These are phyloP conservation scores for Iberis pinnata DNA, from an alignment of 345 rosid species.

Conservation along the genomic window DNA sequence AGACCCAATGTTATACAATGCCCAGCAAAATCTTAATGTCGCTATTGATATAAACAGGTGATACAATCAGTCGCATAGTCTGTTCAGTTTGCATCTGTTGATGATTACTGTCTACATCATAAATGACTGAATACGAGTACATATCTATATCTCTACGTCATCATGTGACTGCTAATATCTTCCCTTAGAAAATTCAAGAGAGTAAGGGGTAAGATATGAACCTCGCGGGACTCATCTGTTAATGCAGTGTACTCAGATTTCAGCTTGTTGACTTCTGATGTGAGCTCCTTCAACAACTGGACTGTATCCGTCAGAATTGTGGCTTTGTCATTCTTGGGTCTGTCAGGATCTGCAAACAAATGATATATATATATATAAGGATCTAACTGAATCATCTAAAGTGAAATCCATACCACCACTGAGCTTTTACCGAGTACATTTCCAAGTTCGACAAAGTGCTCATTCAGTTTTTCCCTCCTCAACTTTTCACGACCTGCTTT, in stretches of 20 bases:
- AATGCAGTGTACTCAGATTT: constrained; percentile 57
- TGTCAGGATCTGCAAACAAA: constrained; percentile 58
- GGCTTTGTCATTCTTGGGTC: constrained; percentile 88
- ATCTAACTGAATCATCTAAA: background rate
- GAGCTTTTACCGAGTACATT: constrained; percentile 52
- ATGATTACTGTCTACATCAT: background rate
- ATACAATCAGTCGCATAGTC: background rate
- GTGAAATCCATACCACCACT: background rate
- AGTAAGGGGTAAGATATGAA: constrained; percentile 19
- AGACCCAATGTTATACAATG: constrained; percentile 8
- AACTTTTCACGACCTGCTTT: constrained; percentile 89
- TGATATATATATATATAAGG: background rate
- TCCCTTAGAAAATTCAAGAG: background rate
- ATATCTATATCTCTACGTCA: background rate
- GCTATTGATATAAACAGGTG: background rate
- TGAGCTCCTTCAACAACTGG: constrained; percentile 76
- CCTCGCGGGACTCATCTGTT: constrained; percentile 87
- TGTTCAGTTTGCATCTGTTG: background rate
- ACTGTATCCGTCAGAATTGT: constrained; percentile 71
- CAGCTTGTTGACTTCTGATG: constrained; percentile 67
- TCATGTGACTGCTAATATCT: background rate
- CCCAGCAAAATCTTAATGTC: background rate
- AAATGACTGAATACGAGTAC: background rate
- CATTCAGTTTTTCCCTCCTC: constrained; percentile 86
- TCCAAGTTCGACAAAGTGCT: constrained; percentile 75